Percentiles rank a stretch among this genome's conserved stretches.
Conservation (phyloP, 2,329 filamentous ascomycete genomes). For the Colletotrichum costaricense region DNA sequence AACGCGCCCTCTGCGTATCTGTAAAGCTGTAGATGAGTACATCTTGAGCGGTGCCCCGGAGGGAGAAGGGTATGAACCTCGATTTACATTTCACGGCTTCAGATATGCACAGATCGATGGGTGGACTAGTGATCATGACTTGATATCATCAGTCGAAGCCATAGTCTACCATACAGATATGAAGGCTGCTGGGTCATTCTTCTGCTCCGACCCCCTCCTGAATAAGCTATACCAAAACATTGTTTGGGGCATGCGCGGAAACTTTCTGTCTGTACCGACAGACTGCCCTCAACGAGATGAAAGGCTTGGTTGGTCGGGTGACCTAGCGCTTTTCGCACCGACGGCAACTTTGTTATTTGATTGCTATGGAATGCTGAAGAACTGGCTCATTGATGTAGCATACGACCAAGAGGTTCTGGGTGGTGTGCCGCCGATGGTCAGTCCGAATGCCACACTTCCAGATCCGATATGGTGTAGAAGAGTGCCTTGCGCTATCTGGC, state of each 20-base stretch:
- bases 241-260: conserved; percentile 28
- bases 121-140: conserved; percentile 40
- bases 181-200: conserved; percentile 12
- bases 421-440: conserved; percentile 46
- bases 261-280: conserved; percentile 31
- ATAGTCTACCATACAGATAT: conserved; percentile 31
- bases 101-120: conserved; percentile 57
- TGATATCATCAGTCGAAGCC: conserved; percentile 7
- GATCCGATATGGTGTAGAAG: too few species aligned
- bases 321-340: conserved; percentile 23
- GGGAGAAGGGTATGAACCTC: conserved; percentile 51
- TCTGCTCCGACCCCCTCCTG: conserved; percentile 18
- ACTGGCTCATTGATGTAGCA: conserved; percentile 24
- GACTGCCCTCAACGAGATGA: conserved; percentile 34
- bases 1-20: conserved; percentile 48
- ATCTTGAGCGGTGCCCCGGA: conserved; percentile 40
- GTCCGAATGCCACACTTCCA: conserved; percentile 37
- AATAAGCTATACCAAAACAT: conserved; percentile 27
- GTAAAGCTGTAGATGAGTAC: conserved; percentile 48
- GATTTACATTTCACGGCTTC: conserved; percentile 64
- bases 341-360: conserved; percentile 19
- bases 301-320: conserved; percentile 22
- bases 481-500: conserved; percentile 20
- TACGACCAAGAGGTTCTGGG: conserved; percentile 46
- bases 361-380: conserved; percentile 14